Evolutionary conservation across 1,139 yeast species (phyloP).

Genomic region (Candida neerlandica): DNA sequence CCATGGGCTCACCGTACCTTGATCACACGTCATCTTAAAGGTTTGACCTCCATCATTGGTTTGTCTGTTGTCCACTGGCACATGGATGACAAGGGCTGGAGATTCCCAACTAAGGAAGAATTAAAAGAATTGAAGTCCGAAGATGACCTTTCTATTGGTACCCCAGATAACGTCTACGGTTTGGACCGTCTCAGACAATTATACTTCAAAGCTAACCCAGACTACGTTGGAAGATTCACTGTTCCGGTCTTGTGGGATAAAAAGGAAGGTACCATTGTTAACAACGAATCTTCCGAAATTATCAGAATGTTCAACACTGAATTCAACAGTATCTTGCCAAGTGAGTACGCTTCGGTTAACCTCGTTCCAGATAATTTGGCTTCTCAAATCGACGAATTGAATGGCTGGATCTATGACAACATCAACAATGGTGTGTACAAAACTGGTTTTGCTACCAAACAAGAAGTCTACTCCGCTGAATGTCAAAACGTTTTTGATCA

Average conservation of each 20-base stretch:
- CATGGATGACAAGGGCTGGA: conserved; percentile 86
- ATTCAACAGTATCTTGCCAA: conserved; percentile 56
- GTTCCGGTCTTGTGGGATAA: conserved; percentile 95
- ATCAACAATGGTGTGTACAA: conserved; percentile 96
- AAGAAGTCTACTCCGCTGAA: conserved; percentile 78
- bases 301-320: conserved; percentile 74
- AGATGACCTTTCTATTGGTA: conserved; percentile 50
- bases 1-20: conserved; percentile 96
- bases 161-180: conserved; percentile 67
- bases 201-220: conserved; percentile 74
- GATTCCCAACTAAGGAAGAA: conserved; percentile 51
- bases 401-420: conserved; percentile 81
- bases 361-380: conserved; percentile 62
- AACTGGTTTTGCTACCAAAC: conserved; percentile 85
- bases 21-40: conserved; percentile 76
- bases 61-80: conserved; percentile 88
- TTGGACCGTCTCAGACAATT: conserved; percentile 64
- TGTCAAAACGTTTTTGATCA: conserved; percentile 66
- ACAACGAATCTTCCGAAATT: conserved; percentile 87
- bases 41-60: conserved; percentile 61
- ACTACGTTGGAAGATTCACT: conserved; percentile 79
- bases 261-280: conserved; percentile 78
- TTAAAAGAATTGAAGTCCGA: conserved; percentile 20
- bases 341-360: conserved; percentile 53
- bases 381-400: conserved; percentile 69